These are phyloP conservation scores for Staphylotrichum tortipilum DNA, from an alignment of 495 filamentous ascomycete species.

Conservation along the genomic window DNA sequence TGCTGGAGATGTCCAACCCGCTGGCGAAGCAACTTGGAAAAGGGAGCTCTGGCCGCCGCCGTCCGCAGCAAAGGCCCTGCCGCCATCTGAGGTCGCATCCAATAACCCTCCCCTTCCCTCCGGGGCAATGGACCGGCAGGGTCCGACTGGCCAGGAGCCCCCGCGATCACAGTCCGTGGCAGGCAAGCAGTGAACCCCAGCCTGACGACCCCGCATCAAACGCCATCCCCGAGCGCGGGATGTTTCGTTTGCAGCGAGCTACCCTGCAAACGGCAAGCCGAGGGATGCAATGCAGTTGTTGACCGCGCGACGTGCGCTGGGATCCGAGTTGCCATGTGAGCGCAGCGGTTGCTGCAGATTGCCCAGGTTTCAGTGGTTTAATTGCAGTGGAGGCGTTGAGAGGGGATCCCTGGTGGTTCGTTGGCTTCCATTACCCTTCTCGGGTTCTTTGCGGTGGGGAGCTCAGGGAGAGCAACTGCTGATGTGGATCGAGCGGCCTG, in stretches of 20 bases:
- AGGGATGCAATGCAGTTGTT: background rate
- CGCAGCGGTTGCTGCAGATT: background rate
- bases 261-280: conserved; percentile 3
- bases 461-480: no score
- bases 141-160: conserved; percentile 7
- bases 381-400: background rate
- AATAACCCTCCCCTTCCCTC: background rate
- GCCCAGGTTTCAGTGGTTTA: background rate
- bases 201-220: conserved; percentile 10
- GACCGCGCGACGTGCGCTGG: background rate
- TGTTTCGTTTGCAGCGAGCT: background rate
- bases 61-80: background rate
- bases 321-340: conserved; percentile 7
- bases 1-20: background rate
- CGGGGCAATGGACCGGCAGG: background rate
- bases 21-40: background rate
- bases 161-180: background rate
- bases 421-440: no score
- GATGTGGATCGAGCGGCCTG: no score
- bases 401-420: no score
- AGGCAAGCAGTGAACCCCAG: conserved; percentile 7
- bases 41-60: background rate
- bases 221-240: conserved; percentile 3
- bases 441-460: no score
- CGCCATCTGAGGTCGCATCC: conserved; percentile 1